Base-by-base conservation (phyloP, 2,329 filamentous ascomycete species). In the Fusarium oxysporum region DNA sequence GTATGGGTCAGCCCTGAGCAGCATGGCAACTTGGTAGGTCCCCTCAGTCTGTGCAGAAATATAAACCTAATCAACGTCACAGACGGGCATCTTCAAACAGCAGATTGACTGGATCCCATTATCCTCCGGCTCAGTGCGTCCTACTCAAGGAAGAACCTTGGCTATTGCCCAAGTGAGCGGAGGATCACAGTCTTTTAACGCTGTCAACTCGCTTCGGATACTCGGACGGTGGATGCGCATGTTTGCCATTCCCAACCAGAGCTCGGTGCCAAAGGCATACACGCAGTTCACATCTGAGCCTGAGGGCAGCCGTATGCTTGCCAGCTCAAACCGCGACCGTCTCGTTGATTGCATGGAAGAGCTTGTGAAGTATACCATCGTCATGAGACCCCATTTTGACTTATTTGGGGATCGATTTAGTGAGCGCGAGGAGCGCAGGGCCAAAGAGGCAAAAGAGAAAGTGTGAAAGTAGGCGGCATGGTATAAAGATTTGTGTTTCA, bases 41-140 rank as follows among this genome's bases (percentile, higher is more conserved):
- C 2, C 4, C 7, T 5, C 17, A 25, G 2, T 9, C 5, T 45
- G 8, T 25, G 25, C 44, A 45, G 11, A 38, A 45, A 5, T 2
- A 33, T 21, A 2, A 8, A 25, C 4, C 44, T 59, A 37, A 61
- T 5, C 1, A 4, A 8, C 3, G 7, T 6, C 0, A 12, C 12
- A 56, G 58, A 61, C 58, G 5, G 58, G 58, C 11, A 56, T 61
- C 1, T 61, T 61, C 30, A 61, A 61, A 6, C 58, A 61, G 12
- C 58, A 61, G 14, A 61, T 61, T 1, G 58, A 61, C 8, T 61
- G 58, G 58, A 61, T 61, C 4, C 58, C 58, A 19, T 40, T 61
- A 5, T 61, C 58, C 9, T 35, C 58, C 12, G 58, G 58, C 8
- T 61, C 58, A 2, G 58, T 61, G 1, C 58, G 58, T 0, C 58